Conservation (phyloP, 345 rosid species). For the Populus simonii region DNA sequence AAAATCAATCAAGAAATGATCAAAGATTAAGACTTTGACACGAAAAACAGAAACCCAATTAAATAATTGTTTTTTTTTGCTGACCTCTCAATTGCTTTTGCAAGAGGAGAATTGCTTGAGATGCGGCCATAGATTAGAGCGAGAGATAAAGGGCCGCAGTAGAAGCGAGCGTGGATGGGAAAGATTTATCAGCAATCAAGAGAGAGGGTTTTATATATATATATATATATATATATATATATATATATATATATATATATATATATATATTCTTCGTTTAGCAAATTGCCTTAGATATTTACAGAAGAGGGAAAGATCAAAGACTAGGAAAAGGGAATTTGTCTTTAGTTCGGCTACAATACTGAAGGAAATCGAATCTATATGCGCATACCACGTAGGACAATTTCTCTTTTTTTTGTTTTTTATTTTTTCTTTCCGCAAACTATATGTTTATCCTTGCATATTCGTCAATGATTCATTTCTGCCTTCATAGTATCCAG, state of each 20-base stretch:
- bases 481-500: neutral
- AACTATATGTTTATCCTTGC: neutral
- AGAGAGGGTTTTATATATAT: slow-evolving; percentile 1
- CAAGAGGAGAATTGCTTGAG: slow-evolving; percentile 72
- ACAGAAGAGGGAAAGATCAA: neutral
- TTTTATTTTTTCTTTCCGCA: no score
- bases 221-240: no score
- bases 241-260: no score
- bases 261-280: neutral
- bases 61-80: neutral
- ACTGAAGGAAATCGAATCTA: neutral
- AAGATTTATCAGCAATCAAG: neutral
- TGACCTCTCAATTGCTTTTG: slow-evolving; percentile 79
- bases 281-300: neutral
- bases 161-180: slow-evolving; percentile 23
- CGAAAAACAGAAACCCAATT: neutral
- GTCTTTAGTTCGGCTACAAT: neutral
- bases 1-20: neutral
- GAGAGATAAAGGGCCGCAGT: neutral
- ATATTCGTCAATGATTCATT: neutral
- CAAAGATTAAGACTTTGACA: neutral
- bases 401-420: neutral
- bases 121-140: slow-evolving; percentile 26
- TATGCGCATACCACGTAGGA: neutral
- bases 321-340: neutral